A percentile compares a stretch with the other conserved stretches of the same genome.
Conservation (phyloP, 768 basidiomycete genomes). For the Mycena albidolilacea region DNA sequence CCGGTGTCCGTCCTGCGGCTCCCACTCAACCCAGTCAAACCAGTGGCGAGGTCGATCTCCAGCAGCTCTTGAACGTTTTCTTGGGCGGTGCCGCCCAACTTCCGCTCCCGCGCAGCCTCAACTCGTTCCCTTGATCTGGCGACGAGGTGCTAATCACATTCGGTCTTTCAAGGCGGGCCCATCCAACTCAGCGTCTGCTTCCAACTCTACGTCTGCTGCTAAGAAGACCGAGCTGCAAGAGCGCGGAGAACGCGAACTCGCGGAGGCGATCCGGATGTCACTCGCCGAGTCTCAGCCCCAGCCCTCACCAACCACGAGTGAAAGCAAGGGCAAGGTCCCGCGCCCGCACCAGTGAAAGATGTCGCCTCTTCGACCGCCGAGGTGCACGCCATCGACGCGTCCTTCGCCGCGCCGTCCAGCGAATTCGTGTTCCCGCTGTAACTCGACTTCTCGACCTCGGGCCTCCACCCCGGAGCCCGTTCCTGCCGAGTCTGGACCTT, state of each 20-base stretch:
- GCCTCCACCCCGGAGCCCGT: slow-evolving; percentile 18
- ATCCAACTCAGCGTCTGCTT: not conserved
- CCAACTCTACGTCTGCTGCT: not conserved
- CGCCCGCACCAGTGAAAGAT: slow-evolving; percentile 45
- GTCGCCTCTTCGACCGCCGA: slow-evolving; percentile 53
- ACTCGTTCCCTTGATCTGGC: not conserved
- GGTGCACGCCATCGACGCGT: slow-evolving; percentile 58
- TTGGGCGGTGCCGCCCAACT: slow-evolving; percentile 7
- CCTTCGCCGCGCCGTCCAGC: slow-evolving; percentile 28
- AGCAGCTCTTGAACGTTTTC: slow-evolving; percentile 37
- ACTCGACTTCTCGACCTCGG: slow-evolving; percentile 58
- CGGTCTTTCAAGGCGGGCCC: not conserved
- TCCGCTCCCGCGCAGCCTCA: slow-evolving; percentile 11
- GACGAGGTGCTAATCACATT: not conserved
- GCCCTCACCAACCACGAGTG: not conserved
- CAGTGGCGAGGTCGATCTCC: slow-evolving; percentile 1
- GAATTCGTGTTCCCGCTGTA: slow-evolving; percentile 58
- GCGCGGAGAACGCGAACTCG: slow-evolving; percentile 56
- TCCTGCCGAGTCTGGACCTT: no score
- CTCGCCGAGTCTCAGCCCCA: not conserved
- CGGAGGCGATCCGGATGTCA: slow-evolving; percentile 40
- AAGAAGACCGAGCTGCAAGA: slow-evolving; percentile 32
- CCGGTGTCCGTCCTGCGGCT: not conserved
- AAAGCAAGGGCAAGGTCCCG: slow-evolving; percentile 56
- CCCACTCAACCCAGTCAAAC: not conserved